A percentile compares a stretch with the other conserved stretches of the same genome.
phyloP scores from a whole-genome alignment of 768 basidiomycete genomes.

The Mycena polygramma region DNA sequence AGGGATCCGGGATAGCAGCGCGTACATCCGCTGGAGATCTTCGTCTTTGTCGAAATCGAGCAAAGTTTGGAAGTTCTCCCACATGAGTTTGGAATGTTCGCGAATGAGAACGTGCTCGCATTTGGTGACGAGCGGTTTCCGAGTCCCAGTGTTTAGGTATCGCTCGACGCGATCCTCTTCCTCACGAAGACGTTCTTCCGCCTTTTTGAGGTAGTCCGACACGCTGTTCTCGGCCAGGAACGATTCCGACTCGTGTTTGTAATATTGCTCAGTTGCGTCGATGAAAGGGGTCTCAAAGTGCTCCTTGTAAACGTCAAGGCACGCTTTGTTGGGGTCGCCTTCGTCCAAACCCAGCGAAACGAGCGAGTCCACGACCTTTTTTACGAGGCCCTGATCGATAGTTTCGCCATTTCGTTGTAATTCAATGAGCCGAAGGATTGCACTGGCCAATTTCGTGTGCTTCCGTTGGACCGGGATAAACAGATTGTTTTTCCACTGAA shows the following conservation, averaged over 20 bases:
- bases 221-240: slow-evolving; percentile 92
- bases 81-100: slow-evolving; percentile 86
- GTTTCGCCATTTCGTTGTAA: slow-evolving; percentile 93
- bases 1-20: slow-evolving; percentile 89
- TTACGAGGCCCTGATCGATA: slow-evolving; percentile 93
- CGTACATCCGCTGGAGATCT: slow-evolving; percentile 96
- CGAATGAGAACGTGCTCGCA: slow-evolving; percentile 95
- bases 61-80: slow-evolving; percentile 91
- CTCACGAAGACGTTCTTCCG: slow-evolving; percentile 91
- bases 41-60: slow-evolving; percentile 96
- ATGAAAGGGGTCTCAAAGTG: slow-evolving; percentile 94
- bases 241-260: slow-evolving; percentile 90
- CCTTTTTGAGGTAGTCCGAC: slow-evolving; percentile 95
- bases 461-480: slow-evolving; percentile 91
- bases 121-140: slow-evolving; percentile 81
- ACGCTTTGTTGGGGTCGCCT: slow-evolving; percentile 90
- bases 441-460: slow-evolving; percentile 85
- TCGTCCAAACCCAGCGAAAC: slow-evolving; percentile 96
- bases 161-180: slow-evolving; percentile 96
- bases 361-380: slow-evolving; percentile 95
- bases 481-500: slow-evolving; percentile 95
- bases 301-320: slow-evolving; percentile 93
- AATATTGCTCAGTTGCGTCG: slow-evolving; percentile 89
- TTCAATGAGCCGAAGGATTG: slow-evolving; percentile 92
- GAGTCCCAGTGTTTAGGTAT: slow-evolving; percentile 91